phyloP scores from a whole-genome alignment of 2,329 filamentous ascomycete genomes.

The Scedosporium minutisporum region DNA sequence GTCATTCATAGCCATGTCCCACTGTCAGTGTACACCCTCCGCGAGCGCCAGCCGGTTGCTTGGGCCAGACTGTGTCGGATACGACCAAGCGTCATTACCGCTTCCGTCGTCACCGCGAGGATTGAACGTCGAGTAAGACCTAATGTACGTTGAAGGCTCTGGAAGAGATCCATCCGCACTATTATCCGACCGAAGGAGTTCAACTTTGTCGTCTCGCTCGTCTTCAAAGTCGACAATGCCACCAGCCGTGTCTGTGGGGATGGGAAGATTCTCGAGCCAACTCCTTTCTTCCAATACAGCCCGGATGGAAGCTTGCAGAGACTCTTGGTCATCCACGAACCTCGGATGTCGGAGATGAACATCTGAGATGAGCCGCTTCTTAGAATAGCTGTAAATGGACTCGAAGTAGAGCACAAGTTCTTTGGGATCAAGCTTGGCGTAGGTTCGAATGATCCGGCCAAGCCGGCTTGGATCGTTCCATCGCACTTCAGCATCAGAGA shows the following conservation, averaged over 20 bases:
- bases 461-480: conserved; percentile 27
- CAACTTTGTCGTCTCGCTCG: conserved; percentile 22
- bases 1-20: not conserved
- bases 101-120: conserved; percentile 29
- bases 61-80: not conserved
- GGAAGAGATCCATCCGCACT: conserved; percentile 26
- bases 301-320: conserved; percentile 28
- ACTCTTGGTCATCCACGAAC: conserved; percentile 36
- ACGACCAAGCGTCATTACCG: conserved; percentile 6
- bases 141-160: conserved; percentile 17
- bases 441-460: conserved; percentile 31
- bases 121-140: conserved; percentile 25
- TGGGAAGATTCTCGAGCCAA: conserved; percentile 20
- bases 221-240: conserved; percentile 33
- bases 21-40: not conserved
- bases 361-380: conserved; percentile 31
- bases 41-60: conserved; percentile 3
- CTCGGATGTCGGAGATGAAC: conserved; percentile 28
- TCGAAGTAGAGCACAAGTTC: conserved; percentile 40
- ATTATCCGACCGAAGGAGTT: conserved; percentile 22
- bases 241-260: conserved; percentile 24
- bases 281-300: conserved; percentile 28
- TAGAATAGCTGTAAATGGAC: conserved; percentile 35
- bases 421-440: conserved; percentile 39
- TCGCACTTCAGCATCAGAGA: not conserved